Evolutionary conservation across 331 rosid species (phyloP), one percentile per base, ranked within the genome.

Genomic region (Quercus tomentella): DNA sequence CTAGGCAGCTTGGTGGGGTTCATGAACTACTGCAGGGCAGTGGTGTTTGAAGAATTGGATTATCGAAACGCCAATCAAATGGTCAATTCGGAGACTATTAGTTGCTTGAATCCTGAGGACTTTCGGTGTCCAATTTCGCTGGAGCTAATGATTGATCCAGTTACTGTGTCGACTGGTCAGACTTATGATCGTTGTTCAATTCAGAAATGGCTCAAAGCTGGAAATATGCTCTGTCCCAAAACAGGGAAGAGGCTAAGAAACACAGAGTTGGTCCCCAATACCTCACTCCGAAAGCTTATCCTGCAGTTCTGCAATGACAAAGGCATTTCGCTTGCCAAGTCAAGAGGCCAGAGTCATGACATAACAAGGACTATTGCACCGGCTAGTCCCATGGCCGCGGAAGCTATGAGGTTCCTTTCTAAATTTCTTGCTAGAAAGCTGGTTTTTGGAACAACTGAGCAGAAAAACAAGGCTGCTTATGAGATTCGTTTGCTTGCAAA

Each of bases 51-150:
- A 73, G 58, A 56, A 4, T 49, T 82, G 31, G 90, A 93, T 51
- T 33, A 5, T 37, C 69, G 76, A 20, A 79, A 73, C 55, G 0
- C 41, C 25, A 67, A 1, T 35, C 74, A 71, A 56, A 28, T 33
- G 80, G 74, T 41, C 79, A 82, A 63, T 57, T 25, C 72, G 17
- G 89, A 91, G 84, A 73, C 70, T 5, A 20, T 82, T 1, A 57
- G 30, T 11, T 76, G 73, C 75, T 74, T 92, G 35, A 92, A 89
- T 73, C 90, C 82, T 0, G 88, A 88, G 71, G 98, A 94, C 79
- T 91, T 94, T 4, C 87, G 89, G 7, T 92, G 98, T 70, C 97
- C 98, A 3, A 89, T 94, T 81, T 94, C 97, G 0, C 92, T 94
- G 0, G 97, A 90, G 73, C 56, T 88, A 20, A 92, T 94, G 97